Percentiles rank a stretch among this genome's conserved stretches.
Evolutionary conservation across 225 moss, liverwort and hornwort genomes (phyloP).

Genomic region (Bryoerythrophyllum caledonicum): DNA sequence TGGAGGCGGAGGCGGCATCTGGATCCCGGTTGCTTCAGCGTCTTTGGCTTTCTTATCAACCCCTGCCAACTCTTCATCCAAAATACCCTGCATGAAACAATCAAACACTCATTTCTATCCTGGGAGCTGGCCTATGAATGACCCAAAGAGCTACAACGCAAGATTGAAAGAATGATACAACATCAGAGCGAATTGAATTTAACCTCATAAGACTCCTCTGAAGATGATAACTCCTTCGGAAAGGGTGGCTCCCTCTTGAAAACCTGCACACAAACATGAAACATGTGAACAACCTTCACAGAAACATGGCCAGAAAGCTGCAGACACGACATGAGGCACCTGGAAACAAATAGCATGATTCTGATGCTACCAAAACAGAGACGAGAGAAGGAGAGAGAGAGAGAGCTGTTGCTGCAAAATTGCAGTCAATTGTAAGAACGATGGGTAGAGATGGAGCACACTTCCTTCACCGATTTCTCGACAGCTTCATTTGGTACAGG

Average conservation of each 20-base stretch:
- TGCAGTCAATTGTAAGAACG: no score
- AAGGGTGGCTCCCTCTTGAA: slow-evolving; percentile 31
- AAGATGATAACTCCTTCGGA: slow-evolving; percentile 37
- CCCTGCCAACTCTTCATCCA: slow-evolving; percentile 28
- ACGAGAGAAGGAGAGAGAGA: neutral
- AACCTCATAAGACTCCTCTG: slow-evolving; percentile 40
- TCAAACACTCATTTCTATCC: neutral
- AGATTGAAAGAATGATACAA: neutral
- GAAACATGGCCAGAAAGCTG: neutral
- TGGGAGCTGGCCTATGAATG: neutral
- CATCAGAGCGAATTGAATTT: neutral
- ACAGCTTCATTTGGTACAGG: no score
- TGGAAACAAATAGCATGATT: neutral
- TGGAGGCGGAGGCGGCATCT: slow-evolving; percentile 26
- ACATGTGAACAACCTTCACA: neutral
- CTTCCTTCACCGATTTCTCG: no score
- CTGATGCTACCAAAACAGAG: neutral
- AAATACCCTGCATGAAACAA: slow-evolving; percentile 29
- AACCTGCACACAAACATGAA: slow-evolving; percentile 19
- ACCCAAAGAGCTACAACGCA: neutral
- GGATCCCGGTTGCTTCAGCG: slow-evolving; percentile 19
- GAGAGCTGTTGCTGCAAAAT: no score
- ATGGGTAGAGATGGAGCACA: no score
- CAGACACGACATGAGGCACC: neutral
- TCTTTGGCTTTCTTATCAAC: slow-evolving; percentile 31